Evolutionary conservation across 108 stramenopile genomes (phyloP), one percentile per base, ranked within the genome.

Genomic region (Stephanodiscus triporus): DNA sequence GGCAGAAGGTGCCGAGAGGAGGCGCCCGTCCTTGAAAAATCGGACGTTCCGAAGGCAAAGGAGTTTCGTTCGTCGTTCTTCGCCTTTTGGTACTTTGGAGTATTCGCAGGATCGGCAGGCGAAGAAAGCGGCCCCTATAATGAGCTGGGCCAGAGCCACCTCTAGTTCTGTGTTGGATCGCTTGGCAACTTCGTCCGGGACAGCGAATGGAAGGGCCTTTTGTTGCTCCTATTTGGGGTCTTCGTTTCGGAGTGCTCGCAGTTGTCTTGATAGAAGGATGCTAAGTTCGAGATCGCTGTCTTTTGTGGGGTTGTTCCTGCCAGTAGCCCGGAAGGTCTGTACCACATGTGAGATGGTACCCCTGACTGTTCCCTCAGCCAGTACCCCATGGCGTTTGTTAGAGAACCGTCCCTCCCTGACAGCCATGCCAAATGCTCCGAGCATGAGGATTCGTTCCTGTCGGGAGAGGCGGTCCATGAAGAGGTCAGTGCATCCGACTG

Each of bases 101-200:
- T 70, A 70, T 27, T 70, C 69, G 30, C 69, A 70, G n/a, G 57
- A 70, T 14, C 69, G 45, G 43, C 37, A 27, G 6, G 69, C 69
- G 37, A 70, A 70, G 24, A 70, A 70, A 1, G 40, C 40, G 4
- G 56, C 56, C 0, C 56, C 56, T 4, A 57, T 13, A 2, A 29
- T 29, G 24, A 76, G 53, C 22, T 76, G 58, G 20, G 40, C 16
- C 0, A 58, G 60, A 6, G 75, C 68, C 38, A 8, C 40, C 3
- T 70, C 34, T 0, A 19, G n/a, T 57, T 64, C 45, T 9, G 63
- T 66, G 1, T 9, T 16, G 20, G 14, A 4, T 0, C 9, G 19
- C 17, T 57, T 76, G 7, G 30, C 27, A 17, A 76, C 2, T 69
- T 65, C 60, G 3, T 29, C 17, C 30, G 69, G 24, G 56, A 57